A percentile compares a stretch with the other conserved stretches of the same genome.
phyloP scores from a whole-genome alignment of 139 green algal genomes.

The Chlamydomonas eustigma region DNA sequence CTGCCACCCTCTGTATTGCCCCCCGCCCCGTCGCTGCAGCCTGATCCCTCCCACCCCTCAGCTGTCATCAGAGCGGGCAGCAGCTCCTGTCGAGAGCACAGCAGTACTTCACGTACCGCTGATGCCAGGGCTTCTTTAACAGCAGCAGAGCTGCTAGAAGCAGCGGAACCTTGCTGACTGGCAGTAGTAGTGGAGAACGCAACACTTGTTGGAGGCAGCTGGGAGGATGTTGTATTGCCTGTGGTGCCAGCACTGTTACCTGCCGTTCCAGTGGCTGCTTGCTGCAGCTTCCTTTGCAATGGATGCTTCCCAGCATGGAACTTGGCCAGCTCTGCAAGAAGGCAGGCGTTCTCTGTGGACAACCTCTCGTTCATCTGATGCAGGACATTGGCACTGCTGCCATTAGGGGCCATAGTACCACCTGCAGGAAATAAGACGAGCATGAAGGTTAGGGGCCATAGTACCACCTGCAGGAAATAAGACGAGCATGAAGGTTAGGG shows the following conservation, averaged over 20 bases:
- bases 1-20: background rate
- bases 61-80: constrained; percentile 39
- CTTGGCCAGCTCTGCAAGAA: constrained; percentile 34
- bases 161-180: too few relatives aligned
- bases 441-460: too few relatives aligned
- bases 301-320: constrained; percentile 30
- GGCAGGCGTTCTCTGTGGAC: constrained; percentile 32
- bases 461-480: too few relatives aligned
- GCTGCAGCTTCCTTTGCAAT: constrained; percentile 20
- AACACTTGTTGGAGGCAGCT: too few relatives aligned
- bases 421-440: too few relatives aligned
- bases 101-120: constrained; percentile 19
- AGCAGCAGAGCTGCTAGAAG: background rate
- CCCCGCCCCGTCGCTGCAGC: background rate
- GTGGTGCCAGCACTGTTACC: too few relatives aligned
- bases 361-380: constrained; percentile 40
- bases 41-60: constrained; percentile 27
- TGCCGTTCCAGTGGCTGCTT: background rate
- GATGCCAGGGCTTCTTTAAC: constrained; percentile 24
- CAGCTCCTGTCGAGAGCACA: constrained; percentile 25
- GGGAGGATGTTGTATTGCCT: too few relatives aligned
- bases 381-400: background rate
- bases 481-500: too few relatives aligned
- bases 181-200: too few relatives aligned
- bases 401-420: background rate